Evolutionary conservation across 2,329 filamentous ascomycete species (phyloP).

Genomic region (Chaetomiaceae sp.): DNA sequence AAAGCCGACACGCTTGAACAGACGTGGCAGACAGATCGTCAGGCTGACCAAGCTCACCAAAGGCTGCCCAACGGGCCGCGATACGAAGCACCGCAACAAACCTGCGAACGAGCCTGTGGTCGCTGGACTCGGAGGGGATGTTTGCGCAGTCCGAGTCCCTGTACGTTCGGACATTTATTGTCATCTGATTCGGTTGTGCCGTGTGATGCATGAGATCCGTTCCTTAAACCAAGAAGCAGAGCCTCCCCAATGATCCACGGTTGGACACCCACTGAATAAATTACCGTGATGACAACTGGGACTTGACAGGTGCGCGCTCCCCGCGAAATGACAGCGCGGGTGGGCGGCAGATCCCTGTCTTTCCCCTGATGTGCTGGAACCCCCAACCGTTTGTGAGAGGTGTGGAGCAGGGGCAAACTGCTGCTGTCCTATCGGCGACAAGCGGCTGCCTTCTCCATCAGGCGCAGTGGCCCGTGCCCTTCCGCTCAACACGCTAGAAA

Average conservation of each 20-base stretch:
- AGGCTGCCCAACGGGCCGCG: not conserved
- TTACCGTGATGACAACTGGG: too few relatives aligned
- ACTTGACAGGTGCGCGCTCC: not conserved
- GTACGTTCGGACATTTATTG: too few relatives aligned
- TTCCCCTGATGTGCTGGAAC: slow-evolving; percentile 16
- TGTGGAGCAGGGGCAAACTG: slow-evolving; percentile 11
- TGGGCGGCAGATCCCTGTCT: slow-evolving; percentile 13
- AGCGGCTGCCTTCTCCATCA: not conserved
- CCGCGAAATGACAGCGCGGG: slow-evolving; percentile 7
- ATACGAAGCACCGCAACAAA: too few relatives aligned
- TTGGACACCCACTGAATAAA: too few relatives aligned
- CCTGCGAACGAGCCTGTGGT: too few relatives aligned
- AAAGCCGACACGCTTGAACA: not conserved
- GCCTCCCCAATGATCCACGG: too few relatives aligned
- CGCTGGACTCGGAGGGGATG: too few relatives aligned
- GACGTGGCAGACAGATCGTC: not conserved
- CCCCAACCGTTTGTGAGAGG: slow-evolving; percentile 5
- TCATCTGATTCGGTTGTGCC: too few relatives aligned
- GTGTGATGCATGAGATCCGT: too few relatives aligned
- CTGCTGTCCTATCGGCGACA: slow-evolving; percentile 7
- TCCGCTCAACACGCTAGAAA: slow-evolving; percentile 13
- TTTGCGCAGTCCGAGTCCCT: too few relatives aligned
- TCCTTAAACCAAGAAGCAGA: too few relatives aligned
- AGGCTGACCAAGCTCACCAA: not conserved
- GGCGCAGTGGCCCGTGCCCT: slow-evolving; percentile 18